phyloP scores from a whole-genome alignment of 1,284 basidiomycete genomes.

The Wallemia hederae region DNA sequence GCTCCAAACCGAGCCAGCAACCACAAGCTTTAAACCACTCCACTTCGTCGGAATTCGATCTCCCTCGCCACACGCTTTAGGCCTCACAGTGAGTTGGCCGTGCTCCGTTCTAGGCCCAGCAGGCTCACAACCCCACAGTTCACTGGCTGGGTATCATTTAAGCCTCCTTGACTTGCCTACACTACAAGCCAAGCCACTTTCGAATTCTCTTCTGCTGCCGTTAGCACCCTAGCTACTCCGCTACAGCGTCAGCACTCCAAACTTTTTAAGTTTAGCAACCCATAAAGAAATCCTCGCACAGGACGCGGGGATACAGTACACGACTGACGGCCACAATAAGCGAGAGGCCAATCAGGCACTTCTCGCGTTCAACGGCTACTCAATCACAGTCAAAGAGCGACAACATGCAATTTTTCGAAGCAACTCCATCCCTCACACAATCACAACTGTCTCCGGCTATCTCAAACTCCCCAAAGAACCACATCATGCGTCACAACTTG shows the following conservation, averaged over 20 bases:
- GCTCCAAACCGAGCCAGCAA: not conserved
- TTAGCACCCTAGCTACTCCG: not conserved
- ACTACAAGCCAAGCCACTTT: not conserved
- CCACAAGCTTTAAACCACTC: not conserved
- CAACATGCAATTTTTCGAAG: not conserved
- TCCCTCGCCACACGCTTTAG: not conserved
- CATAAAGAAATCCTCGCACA: slow-evolving; percentile 32
- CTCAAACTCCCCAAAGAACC: slow-evolving; percentile 1
- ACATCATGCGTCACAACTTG: not conserved
- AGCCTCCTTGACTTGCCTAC: not conserved
- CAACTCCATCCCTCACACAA: not conserved
- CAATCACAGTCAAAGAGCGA: slow-evolving; percentile 5
- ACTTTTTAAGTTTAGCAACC: slow-evolving; percentile 8
- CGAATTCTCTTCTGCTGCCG: not conserved
- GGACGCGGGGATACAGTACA: slow-evolving; percentile 32
- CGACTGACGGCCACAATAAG: slow-evolving; percentile 24
- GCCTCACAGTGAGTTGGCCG: not conserved
- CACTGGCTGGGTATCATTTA: not conserved
- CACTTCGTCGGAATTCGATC: not conserved
- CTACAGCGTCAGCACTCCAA: not conserved
- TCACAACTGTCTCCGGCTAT: slow-evolving; percentile 1
- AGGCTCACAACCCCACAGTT: not conserved
- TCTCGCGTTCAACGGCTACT: slow-evolving; percentile 23
- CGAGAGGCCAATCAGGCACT: slow-evolving; percentile 4
- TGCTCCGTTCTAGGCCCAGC: not conserved